These are phyloP conservation scores for Eucalyptus cloeziana DNA, from an alignment of 345 rosid genomes.

Conservation along the genomic window DNA sequence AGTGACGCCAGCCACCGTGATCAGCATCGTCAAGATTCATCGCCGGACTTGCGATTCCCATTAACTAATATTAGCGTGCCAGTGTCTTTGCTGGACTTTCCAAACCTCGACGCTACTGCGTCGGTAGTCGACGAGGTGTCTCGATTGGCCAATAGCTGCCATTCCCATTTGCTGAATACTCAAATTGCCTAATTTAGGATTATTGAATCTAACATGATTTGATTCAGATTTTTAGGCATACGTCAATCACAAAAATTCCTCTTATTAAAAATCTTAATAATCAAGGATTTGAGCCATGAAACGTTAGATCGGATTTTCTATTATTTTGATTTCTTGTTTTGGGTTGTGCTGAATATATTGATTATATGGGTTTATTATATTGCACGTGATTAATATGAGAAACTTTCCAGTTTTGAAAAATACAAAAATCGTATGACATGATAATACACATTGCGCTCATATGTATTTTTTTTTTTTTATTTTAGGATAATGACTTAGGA, in stretches of 20 bases:
- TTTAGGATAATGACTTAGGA: background rate
- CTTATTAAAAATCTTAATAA: background rate
- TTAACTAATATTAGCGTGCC: background rate
- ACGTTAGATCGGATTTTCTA: background rate
- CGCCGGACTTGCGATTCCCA: background rate
- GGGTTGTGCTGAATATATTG: background rate
- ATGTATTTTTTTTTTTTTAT: too few species aligned
- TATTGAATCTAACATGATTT: background rate
- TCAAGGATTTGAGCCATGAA: background rate
- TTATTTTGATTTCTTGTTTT: background rate
- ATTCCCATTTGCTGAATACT: background rate
- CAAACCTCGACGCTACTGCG: background rate
- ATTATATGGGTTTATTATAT: background rate
- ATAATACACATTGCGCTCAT: background rate
- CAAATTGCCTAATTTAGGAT: background rate
- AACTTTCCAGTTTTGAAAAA: background rate
- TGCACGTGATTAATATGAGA: background rate
- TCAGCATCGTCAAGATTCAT: background rate
- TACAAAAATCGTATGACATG: background rate
- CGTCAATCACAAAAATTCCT: background rate
- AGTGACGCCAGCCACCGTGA: background rate
- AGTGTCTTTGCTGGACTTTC: background rate
- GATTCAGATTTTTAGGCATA: background rate
- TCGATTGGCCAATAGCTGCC: background rate
- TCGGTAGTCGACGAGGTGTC: accelerated